Base-by-base conservation (phyloP, 2,329 filamentous ascomycete genomes). In the Metarhizium anisopliae region DNA sequence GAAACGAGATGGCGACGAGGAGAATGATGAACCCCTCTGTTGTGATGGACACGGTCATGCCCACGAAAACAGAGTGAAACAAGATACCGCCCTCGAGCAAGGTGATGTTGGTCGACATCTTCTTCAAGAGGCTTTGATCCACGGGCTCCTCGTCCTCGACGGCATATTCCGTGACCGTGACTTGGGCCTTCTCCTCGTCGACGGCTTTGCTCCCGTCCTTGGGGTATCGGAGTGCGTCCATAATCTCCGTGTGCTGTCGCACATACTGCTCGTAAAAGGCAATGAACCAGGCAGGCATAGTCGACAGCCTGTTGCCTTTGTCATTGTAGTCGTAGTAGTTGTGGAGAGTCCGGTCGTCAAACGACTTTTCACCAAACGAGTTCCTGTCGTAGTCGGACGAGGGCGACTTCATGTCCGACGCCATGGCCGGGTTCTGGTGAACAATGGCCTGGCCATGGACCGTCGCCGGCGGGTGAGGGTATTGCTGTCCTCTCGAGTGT, bases 41-140 rank as follows among this genome's bases (percentile, higher is more conserved):
- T 20, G 85, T 85, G 60, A 89, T 85, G 30, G 83, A 86, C 30
- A 89, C 72, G 0, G 86, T 87, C 77, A 89, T 86, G 56, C 85
- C 85, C 56, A 89, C 86, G 67, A 89, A 89, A 57, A 91, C 80
- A 58, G 84, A 88, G 71, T 91, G 87, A 67, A 91, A 91, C 11
- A 91, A 75, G 60, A 91, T 91, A 58, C 87, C 87, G 56, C 87
- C 85, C 68, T 91, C 87, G 5, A 91, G 78, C 2, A 91, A 77
- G 4, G 87, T 80, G 61, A 89, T 89, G 69, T 91, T 87, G 62
- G 89, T 76, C 2, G 87, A 79, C 67, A 85, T 81, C 63, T 83
- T 86, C 64, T 81, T 79, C 68, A 81, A 77, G 6, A 77, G 70
- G 8, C 67, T 56, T 5, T 75, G 73, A 59, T 78, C 74, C 14